Percentiles rank a stretch among this genome's conserved stretches.
phyloP scores from a whole-genome alignment of 257 asterid species.

The Gentiana macrophylla region DNA sequence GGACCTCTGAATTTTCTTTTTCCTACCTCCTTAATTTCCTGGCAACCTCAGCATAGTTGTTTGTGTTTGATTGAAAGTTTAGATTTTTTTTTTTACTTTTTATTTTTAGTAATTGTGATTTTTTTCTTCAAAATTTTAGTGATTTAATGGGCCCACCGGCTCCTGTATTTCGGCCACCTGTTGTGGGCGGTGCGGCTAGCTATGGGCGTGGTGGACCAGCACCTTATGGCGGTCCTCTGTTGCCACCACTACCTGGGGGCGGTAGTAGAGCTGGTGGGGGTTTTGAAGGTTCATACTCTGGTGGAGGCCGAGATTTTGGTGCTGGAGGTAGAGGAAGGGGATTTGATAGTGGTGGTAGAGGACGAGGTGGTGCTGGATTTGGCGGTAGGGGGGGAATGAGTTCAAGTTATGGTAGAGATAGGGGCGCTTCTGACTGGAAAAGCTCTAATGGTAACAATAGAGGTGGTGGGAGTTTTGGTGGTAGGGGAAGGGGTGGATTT shows the following conservation, averaged over 20 bases:
- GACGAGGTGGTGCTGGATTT: conserved; percentile 6
- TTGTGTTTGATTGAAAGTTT: not conserved
- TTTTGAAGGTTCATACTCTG: conserved; percentile 20
- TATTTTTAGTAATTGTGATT: not conserved
- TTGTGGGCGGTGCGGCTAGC: conserved; percentile 34
- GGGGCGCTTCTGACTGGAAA: conserved; percentile 31
- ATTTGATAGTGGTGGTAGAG: conserved; percentile 2
- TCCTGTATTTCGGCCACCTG: conserved; percentile 34
- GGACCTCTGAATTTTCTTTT: not conserved
- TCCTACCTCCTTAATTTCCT: not conserved
- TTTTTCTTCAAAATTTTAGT: conserved; percentile 25
- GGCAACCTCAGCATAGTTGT: not conserved
- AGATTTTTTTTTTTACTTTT: not conserved
- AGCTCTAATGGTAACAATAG: too few relatives aligned
- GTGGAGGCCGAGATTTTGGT: conserved; percentile 33
- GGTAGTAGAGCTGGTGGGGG: conserved; percentile 28
- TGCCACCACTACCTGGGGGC: conserved; percentile 28
- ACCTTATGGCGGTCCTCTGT: conserved; percentile 35
- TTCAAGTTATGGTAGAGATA: conserved; percentile 15
- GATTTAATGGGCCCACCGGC: conserved; percentile 56
- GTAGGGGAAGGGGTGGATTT: conserved; percentile 24
- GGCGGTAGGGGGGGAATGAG: conserved; percentile 16
- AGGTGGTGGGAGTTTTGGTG: conserved; percentile 23
- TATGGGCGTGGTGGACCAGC: conserved; percentile 50
- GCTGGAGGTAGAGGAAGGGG: conserved; percentile 26